Conservation (phyloP, 140 eudicot genomes). For the Senecio squalidus region DNA sequence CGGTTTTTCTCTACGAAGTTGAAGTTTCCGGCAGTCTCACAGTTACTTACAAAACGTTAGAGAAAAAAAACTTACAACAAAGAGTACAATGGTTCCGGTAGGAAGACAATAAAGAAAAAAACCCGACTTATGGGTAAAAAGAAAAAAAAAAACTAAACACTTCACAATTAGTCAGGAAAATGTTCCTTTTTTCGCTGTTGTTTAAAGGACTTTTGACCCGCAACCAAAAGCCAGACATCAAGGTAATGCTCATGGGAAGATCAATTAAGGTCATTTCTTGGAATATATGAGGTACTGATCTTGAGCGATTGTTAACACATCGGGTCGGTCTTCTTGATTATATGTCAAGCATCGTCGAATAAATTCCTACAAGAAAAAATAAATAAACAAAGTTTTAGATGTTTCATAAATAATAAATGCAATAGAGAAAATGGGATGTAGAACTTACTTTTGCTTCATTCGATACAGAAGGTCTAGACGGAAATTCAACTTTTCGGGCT, state of each 20-base stretch:
- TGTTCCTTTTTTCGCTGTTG: conserved; percentile 7
- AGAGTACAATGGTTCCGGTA: conserved; percentile 12
- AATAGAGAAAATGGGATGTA: conserved; percentile 3
- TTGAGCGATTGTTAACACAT: conserved; percentile 75
- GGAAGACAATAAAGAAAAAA: neutral
- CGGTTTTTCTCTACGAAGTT: conserved; percentile 6
- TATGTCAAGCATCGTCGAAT: conserved; percentile 86
- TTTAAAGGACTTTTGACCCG: conserved; percentile 15
- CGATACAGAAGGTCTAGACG: conserved; percentile 90
- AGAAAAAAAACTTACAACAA: conserved; percentile 16
- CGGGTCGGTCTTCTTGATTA: conserved; percentile 91
- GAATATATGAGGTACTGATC: conserved; percentile 78
- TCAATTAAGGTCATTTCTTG: conserved; percentile 46
- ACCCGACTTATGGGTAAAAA: conserved; percentile 14
- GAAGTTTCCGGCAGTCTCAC: conserved; percentile 1
- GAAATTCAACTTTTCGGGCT: conserved; percentile 95
- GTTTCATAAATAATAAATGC: neutral
- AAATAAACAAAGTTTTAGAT: neutral
- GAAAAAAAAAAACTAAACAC: conserved; percentile 7
- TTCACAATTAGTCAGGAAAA: conserved; percentile 17
- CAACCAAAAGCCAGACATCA: neutral
- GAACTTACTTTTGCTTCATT: conserved; percentile 74
- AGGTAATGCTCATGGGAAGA: neutral
- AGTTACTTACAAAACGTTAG: conserved; percentile 16
- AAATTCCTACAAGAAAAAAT: conserved; percentile 55